Conservation (phyloP, 2,329 filamentous ascomycete species). For the Esteya vermicola region DNA sequence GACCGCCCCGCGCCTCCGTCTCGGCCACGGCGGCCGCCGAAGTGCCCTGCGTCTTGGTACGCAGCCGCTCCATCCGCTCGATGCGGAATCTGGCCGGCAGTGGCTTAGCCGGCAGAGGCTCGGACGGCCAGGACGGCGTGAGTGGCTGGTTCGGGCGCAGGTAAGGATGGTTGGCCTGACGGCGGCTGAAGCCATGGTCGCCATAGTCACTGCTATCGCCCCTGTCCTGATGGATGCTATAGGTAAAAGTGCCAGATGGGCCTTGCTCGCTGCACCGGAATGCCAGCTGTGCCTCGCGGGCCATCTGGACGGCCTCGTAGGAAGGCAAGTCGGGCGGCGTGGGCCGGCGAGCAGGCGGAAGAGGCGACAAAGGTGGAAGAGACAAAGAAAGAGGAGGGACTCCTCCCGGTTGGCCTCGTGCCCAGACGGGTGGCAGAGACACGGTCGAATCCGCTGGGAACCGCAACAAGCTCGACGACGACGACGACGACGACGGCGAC, state of each 20-base stretch:
- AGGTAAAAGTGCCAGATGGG: too few species aligned
- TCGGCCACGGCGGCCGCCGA: conserved; percentile 4
- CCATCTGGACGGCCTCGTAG: conserved; percentile 6
- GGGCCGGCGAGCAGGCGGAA: conserved; percentile 6
- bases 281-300: conserved; percentile 1
- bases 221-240: too few species aligned
- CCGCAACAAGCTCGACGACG: too few species aligned
- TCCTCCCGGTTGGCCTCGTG: background rate
- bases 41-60: background rate
- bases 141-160: background rate
- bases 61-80: background rate
- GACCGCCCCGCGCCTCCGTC: conserved; percentile 4
- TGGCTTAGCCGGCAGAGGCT: background rate
- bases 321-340: conserved; percentile 10
- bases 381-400: conserved; percentile 1
- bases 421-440: background rate
- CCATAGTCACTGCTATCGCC: background rate
- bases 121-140: background rate
- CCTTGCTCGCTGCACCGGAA: too few species aligned
- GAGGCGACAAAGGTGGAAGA: conserved; percentile 2
- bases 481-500: too few species aligned
- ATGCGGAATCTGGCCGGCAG: background rate
- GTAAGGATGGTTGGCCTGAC: conserved; percentile 9
- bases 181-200: conserved; percentile 2
- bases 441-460: background rate